Evolutionary conservation across 768 basidiomycete genomes (phyloP).

Genomic region (Piloderma croceum): DNA sequence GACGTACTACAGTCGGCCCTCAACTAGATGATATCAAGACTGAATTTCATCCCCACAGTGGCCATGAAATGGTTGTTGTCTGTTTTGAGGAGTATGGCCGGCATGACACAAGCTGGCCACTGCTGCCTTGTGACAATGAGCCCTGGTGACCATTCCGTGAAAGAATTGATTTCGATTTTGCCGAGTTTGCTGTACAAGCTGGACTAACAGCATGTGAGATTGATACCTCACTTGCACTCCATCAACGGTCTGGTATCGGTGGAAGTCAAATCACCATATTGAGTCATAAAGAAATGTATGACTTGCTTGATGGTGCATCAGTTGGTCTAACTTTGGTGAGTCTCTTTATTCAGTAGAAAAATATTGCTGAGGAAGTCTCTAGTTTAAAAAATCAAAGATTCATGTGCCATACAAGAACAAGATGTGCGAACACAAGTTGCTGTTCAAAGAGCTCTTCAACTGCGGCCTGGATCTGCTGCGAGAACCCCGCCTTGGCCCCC

Average conservation of each 20-base stretch:
- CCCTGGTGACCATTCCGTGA: conserved; percentile 29
- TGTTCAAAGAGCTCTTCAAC: conserved; percentile 17
- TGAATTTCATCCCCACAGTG: conserved; percentile 21
- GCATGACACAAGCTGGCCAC: background rate
- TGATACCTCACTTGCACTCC: conserved; percentile 15
- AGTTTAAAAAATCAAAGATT: conserved; percentile 16
- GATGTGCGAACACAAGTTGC: conserved; percentile 15
- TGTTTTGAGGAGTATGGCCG: conserved; percentile 13
- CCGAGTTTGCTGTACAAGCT: conserved; percentile 19
- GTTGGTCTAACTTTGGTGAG: background rate
- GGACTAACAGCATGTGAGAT: conserved; percentile 15
- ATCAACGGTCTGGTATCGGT: conserved; percentile 5
- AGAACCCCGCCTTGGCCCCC: conserved; percentile 17
- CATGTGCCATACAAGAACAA: conserved; percentile 14
- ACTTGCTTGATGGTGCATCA: background rate
- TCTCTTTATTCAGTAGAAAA: too few relatives aligned
- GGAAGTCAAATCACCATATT: conserved; percentile 13
- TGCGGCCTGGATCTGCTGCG: conserved; percentile 25
- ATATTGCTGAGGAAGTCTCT: too few relatives aligned
- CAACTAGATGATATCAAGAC: conserved; percentile 22
- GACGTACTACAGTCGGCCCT: too few relatives aligned
- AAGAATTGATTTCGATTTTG: conserved; percentile 25
- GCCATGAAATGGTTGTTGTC: conserved; percentile 3
- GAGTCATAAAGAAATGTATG: conserved; percentile 13
- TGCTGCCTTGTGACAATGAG: conserved; percentile 6